Evolutionary conservation across 805 yeast genomes (phyloP).

Genomic region (Kodamaea kakaduensis): DNA sequence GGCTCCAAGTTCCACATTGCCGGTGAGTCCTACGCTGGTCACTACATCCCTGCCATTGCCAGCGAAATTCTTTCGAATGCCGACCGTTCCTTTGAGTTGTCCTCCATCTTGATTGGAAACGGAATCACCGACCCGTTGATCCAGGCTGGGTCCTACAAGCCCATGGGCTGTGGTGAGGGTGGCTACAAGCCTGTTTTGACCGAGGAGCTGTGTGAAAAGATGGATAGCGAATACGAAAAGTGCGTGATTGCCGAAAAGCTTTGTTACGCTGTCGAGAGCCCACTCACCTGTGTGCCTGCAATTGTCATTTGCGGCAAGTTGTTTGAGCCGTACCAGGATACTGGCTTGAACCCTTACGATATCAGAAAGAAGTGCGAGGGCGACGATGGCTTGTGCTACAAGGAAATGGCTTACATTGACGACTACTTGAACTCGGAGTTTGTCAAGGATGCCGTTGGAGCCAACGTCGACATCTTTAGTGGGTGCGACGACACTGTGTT

Average conservation of each 20-base stretch:
- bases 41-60: constrained; percentile 23
- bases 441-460: constrained; percentile 57
- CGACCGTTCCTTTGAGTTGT: constrained; percentile 25
- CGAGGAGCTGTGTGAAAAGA: constrained; percentile 29
- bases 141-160: constrained; percentile 37
- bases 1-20: constrained; percentile 22
- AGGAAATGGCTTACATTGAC: constrained; percentile 45
- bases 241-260: constrained; percentile 29
- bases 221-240: constrained; percentile 33
- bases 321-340: constrained; percentile 32
- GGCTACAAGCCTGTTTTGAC: constrained; percentile 36
- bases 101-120: constrained; percentile 42
- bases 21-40: constrained; percentile 26
- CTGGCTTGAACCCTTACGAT: constrained; percentile 63
- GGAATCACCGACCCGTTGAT: constrained; percentile 43
- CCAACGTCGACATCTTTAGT: constrained; percentile 44
- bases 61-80: constrained; percentile 20
- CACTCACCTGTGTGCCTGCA: constrained; percentile 42
- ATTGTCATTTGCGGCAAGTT: constrained; percentile 29
- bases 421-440: constrained; percentile 49
- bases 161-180: constrained; percentile 46
- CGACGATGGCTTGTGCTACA: constrained; percentile 51
- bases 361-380: constrained; percentile 50
- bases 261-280: constrained; percentile 30
- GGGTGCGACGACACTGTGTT: constrained; percentile 48